A percentile compares a stretch with the other conserved stretches of the same genome.
Evolutionary conservation across 2,329 filamentous ascomycete genomes (phyloP).

Genomic region (Aspergillus bombycis): DNA sequence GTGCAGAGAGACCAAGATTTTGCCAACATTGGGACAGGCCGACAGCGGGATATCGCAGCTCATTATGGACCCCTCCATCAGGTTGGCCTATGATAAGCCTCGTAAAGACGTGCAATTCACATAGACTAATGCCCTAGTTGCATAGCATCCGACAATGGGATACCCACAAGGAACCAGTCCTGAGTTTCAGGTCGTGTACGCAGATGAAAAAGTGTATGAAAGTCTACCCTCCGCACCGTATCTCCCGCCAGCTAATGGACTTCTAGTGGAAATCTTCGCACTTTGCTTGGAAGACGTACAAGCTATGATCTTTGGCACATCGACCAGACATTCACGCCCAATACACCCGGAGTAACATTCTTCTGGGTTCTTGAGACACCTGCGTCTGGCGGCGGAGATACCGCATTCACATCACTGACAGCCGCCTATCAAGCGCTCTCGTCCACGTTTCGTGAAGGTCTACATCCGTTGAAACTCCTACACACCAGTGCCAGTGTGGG

Average conservation of each 20-base stretch:
- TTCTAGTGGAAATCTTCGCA: slow-evolving; percentile 11
- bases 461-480: slow-evolving; percentile 12
- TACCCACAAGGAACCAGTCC: slow-evolving; percentile 14
- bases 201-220: slow-evolving; percentile 17
- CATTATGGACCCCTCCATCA: slow-evolving; percentile 15
- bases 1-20: slow-evolving; percentile 15
- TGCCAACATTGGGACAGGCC: slow-evolving; percentile 11
- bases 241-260: not conserved
- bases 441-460: slow-evolving; percentile 12
- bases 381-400: slow-evolving; percentile 13
- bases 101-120: not conserved
- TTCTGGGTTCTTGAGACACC: slow-evolving; percentile 17
- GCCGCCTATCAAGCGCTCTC: slow-evolving; percentile 14
- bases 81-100: not conserved
- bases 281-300: slow-evolving; percentile 11
- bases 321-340: slow-evolving; percentile 16
- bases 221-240: not conserved
- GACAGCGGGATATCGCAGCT: slow-evolving; percentile 9
- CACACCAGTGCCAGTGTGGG: slow-evolving; percentile 17
- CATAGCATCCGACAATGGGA: slow-evolving; percentile 16
- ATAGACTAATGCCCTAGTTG: not conserved
- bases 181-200: slow-evolving; percentile 15
- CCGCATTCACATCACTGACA: slow-evolving; percentile 13
- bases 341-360: slow-evolving; percentile 13
- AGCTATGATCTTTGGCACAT: slow-evolving; percentile 17